These are phyloP conservation scores for Schwanniomyces pseudopolymorphus DNA, from an alignment of 805 yeast genomes.

Conservation along the genomic window DNA sequence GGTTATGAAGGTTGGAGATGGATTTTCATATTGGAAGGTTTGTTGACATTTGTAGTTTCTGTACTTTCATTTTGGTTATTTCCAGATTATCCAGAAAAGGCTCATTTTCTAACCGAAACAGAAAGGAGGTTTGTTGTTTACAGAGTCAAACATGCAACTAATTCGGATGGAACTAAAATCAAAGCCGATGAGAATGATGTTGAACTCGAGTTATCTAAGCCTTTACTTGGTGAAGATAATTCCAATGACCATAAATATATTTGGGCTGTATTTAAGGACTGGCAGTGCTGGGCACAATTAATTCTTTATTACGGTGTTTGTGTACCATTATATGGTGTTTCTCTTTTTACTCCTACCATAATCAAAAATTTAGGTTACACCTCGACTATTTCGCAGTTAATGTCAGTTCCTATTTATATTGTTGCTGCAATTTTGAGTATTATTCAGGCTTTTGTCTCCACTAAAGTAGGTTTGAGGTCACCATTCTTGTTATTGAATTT, in stretches of 20 bases:
- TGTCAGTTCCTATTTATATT: constrained; percentile 45
- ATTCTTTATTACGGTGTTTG: not conserved
- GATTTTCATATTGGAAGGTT: constrained; percentile 65
- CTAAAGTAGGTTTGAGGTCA: not conserved
- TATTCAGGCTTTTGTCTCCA: not conserved
- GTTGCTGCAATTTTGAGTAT: constrained; percentile 12
- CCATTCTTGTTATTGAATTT: not conserved
- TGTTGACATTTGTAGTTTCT: constrained; percentile 55
- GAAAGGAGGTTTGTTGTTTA: constrained; percentile 36
- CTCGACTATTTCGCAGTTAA: constrained; percentile 38
- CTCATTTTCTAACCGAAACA: constrained; percentile 36
- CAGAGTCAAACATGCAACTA: constrained; percentile 14
- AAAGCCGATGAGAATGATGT: not conserved
- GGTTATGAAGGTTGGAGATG: constrained; percentile 51
- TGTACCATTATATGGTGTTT: constrained; percentile 5
- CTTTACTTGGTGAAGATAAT: not conserved
- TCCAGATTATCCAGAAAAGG: constrained; percentile 32
- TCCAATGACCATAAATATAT: not conserved
- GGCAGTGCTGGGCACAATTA: constrained; percentile 1
- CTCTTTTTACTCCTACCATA: constrained; percentile 47
- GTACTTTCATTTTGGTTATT: constrained; percentile 46
- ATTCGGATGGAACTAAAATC: not conserved
- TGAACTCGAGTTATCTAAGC: not conserved
- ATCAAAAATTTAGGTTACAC: constrained; percentile 44
- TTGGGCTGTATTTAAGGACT: not conserved